Evolutionary conservation across 768 basidiomycete genomes (phyloP), one percentile per base, ranked within the genome.

Genomic region (Leucosporidium scottii): DNA sequence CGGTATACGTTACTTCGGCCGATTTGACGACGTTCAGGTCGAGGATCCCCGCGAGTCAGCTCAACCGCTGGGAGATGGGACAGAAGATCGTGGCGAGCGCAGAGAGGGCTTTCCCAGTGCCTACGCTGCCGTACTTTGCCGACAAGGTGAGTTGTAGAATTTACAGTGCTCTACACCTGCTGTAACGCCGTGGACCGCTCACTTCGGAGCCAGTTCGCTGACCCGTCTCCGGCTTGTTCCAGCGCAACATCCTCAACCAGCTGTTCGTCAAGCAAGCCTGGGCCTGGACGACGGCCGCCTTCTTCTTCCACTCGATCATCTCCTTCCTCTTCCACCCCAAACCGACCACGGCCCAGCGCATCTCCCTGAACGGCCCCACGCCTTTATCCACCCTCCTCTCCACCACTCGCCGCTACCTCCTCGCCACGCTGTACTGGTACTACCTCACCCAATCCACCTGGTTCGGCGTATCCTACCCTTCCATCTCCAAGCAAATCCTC

Each of bases 211-310:
- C 61, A 34, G 51, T 34, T 2, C 17, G 3, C 34, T 36, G 25
- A 1, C 3, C 30, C 10, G 31, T 3, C 2, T 6, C 12, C 20
- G 15, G 56, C 93, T 10, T 17, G 8, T 10, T 44, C 39, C 39
- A 44, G 78, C 79, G 82, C 72, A 97, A 93, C 76, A 59, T 83
- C 1, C 82, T 98, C 76, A 98, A 97, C 75, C 82, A 86, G 65
- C 80, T 84, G 74, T 93, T 94, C 79, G 90, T 93, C 76, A 98
- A 98, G 79, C 82, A 84, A 61, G 85, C 88, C 28, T 96, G 94
- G 93, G 90, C 80, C 0, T 96, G 93, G 92, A 93, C 92, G 1
- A 82, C 89, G 12, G 61, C 49, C 31, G 23, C 66, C 31, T 73
- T 44, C 62, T 28, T 59, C 44, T 48, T 51, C 31, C 47, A 69